Evolutionary conservation across 2,329 filamentous ascomycete genomes (phyloP).

Genomic region (Biscogniauxia marginata): DNA sequence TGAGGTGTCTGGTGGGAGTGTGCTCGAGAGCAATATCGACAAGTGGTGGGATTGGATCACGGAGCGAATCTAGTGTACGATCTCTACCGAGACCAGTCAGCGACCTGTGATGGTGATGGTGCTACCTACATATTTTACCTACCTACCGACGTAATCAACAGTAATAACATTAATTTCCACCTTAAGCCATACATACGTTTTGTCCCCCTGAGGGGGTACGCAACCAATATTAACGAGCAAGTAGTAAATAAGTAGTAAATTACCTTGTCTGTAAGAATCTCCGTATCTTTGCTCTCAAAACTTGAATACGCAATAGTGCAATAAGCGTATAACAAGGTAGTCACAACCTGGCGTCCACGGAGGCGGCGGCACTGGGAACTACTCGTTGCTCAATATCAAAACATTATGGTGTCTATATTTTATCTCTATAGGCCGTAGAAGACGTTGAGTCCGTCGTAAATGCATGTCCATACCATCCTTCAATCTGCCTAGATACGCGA

Average conservation of each 20-base stretch:
- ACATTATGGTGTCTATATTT: neutral
- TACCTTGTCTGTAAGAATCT: neutral
- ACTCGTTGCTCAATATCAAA: neutral
- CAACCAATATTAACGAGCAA: no score
- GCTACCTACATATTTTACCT: neutral
- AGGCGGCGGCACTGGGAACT: no score
- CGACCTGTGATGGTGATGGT: no score
- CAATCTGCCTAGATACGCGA: conserved; percentile 15
- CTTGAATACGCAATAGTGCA: no score
- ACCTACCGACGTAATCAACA: neutral
- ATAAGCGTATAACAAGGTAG: no score
- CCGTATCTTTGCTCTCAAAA: no score
- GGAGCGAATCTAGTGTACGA: conserved; percentile 67
- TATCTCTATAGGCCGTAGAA: conserved; percentile 9
- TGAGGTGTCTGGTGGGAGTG: conserved; percentile 74
- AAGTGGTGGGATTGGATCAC: conserved; percentile 93
- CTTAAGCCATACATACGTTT: neutral
- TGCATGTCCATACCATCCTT: conserved; percentile 2
- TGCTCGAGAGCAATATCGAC: conserved; percentile 66
- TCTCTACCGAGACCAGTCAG: no score
- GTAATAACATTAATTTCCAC: neutral
- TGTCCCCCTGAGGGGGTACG: no score
- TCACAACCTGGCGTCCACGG: no score
- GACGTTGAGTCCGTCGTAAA: conserved; percentile 35
- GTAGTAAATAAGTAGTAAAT: no score